A percentile compares a stretch with the other conserved stretches of the same genome.
These are phyloP conservation scores for Rhizopus arrhizus DNA, from an alignment of 371 early-diverging fungal genomes.

Conservation along the genomic window DNA sequence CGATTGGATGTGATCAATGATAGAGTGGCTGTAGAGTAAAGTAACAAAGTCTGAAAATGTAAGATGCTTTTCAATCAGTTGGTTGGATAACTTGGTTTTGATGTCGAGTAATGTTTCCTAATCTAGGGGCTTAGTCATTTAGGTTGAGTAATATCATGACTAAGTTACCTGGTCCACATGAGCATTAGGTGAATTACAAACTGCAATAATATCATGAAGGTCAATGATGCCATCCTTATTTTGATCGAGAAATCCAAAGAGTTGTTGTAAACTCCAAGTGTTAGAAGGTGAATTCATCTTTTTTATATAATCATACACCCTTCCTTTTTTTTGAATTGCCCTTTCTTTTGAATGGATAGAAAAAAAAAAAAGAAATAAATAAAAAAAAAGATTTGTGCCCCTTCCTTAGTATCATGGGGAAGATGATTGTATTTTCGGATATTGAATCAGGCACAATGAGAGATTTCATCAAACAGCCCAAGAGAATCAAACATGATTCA, in stretches of 20 bases:
- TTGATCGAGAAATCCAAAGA: conserved; percentile 59
- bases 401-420: not conserved
- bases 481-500: too few species aligned
- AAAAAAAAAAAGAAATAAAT: not conserved
- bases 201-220: conserved; percentile 51
- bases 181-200: conserved; percentile 41
- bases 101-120: not conserved
- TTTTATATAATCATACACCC: conserved; percentile 2
- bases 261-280: conserved; percentile 50
- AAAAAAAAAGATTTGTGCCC: not conserved
- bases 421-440: too few species aligned
- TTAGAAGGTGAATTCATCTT: conserved; percentile 27
- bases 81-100: not conserved
- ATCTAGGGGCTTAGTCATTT: not conserved
- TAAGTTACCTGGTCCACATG: conserved; percentile 43
- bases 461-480: too few species aligned
- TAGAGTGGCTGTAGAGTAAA: conserved; percentile 34
- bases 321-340: not conserved
- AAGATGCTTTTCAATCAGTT: conserved; percentile 12
- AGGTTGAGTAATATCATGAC: too few species aligned
- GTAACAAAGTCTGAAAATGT: conserved; percentile 40
- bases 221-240: conserved; percentile 64
- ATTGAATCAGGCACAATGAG: too few species aligned
- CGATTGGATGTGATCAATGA: conserved; percentile 34
- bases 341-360: not conserved